phyloP scores from a whole-genome alignment of 2,329 filamentous ascomycete species.

The Aspergillus ustus region DNA sequence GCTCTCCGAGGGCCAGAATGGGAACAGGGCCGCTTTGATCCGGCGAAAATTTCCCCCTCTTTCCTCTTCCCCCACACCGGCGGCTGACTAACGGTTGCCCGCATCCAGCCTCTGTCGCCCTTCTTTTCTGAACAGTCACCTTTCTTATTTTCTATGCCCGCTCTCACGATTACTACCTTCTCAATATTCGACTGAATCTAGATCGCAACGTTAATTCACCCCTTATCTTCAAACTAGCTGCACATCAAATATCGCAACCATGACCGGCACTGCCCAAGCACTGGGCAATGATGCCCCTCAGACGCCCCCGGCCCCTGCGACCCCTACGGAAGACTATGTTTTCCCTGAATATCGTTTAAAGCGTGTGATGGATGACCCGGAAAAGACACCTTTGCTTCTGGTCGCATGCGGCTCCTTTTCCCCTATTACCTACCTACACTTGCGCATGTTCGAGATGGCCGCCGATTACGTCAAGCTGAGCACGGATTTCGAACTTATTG shows the following conservation, averaged over 20 bases:
- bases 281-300: conserved; percentile 37
- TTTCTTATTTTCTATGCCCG: background rate
- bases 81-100: conserved; percentile 17
- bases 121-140: background rate
- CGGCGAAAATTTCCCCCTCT: conserved; percentile 14
- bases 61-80: conserved; percentile 14
- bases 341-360: conserved; percentile 53
- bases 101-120: conserved; percentile 10
- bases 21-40: conserved; percentile 11
- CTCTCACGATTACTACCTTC: background rate
- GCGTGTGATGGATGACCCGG: conserved; percentile 52
- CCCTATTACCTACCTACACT: conserved; percentile 60
- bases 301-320: conserved; percentile 26
- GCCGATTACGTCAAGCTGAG: conserved; percentile 77
- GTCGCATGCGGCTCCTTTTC: conserved; percentile 67
- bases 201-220: background rate
- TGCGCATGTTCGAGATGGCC: conserved; percentile 89
- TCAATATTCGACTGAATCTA: background rate
- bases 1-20: conserved; percentile 11
- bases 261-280: conserved; percentile 33
- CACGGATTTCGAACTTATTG: conserved; percentile 81
- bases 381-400: conserved; percentile 53
- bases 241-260: conserved; percentile 28
- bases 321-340: conserved; percentile 46
- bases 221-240: background rate